Conservation (phyloP, 768 basidiomycete genomes). For the Mycena kentingensis region DNA sequence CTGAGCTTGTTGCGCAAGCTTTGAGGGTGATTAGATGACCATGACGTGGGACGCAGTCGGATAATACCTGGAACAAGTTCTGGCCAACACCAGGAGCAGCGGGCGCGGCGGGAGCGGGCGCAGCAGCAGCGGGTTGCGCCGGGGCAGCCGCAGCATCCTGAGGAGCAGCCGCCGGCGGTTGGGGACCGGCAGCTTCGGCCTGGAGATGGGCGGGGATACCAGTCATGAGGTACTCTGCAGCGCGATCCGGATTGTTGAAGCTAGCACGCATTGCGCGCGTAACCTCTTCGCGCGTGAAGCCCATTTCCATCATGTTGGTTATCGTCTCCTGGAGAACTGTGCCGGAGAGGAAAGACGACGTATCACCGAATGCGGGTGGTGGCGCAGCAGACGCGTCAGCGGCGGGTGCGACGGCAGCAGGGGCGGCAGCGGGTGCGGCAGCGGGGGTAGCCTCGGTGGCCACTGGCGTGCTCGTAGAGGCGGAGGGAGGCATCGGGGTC, state of each 20-base stretch:
- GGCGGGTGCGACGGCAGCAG: conserved; percentile 38
- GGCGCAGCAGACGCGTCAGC: conserved; percentile 32
- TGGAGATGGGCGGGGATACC: conserved; percentile 78
- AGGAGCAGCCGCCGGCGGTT: conserved; percentile 35
- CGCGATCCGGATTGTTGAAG: conserved; percentile 96
- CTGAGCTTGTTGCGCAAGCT: conserved; percentile 78
- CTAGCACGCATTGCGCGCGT: conserved; percentile 85
- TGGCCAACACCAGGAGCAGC: conserved; percentile 46
- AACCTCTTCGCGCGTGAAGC: conserved; percentile 85
- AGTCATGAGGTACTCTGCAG: conserved; percentile 96
- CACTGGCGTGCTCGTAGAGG: conserved; percentile 27
- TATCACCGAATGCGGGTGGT: conserved; percentile 45
- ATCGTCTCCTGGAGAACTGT: conserved; percentile 75
- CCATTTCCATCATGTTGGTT: conserved; percentile 90
- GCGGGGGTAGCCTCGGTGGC: conserved; percentile 34
- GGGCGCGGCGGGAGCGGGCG: conserved; percentile 32
- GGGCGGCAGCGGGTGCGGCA: conserved; percentile 34
- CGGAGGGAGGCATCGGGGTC: conserved; percentile 31
- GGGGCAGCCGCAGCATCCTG: conserved; percentile 41
- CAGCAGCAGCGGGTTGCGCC: conserved; percentile 36
- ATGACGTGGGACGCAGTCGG: too few species aligned
- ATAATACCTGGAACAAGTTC: conserved; percentile 89
- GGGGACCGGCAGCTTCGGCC: conserved; percentile 44
- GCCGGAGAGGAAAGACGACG: conserved; percentile 73
- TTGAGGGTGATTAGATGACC: too few species aligned